These are phyloP conservation scores for Inosperma sp. DNA, from an alignment of 768 basidiomycete species.

Conservation along the genomic window DNA sequence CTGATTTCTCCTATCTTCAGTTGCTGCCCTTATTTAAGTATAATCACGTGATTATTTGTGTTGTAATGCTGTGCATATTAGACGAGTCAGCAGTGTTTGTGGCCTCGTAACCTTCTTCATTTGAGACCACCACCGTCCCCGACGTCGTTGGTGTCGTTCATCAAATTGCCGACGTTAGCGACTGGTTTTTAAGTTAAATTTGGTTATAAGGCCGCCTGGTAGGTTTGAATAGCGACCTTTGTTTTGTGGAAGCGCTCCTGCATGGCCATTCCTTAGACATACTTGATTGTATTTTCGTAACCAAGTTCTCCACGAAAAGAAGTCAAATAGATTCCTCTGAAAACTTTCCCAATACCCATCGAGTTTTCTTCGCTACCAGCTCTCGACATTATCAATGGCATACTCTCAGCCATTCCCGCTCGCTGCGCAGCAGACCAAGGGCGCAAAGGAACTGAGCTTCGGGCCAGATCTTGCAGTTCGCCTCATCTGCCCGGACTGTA, in stretches of 20 bases:
- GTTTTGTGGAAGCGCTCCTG: constrained; percentile 15
- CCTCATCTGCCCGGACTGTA: constrained; percentile 93
- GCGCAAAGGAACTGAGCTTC: constrained; percentile 52
- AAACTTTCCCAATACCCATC: constrained; percentile 17
- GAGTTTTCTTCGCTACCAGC: constrained; percentile 25
- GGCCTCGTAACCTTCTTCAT: constrained; percentile 8
- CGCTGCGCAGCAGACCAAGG: constrained; percentile 53
- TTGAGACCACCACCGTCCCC: constrained; percentile 23
- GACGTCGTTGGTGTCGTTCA: constrained; percentile 22
- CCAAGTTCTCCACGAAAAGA: constrained; percentile 12
- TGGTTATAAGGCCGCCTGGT: not conserved
- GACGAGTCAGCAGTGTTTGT: not conserved
- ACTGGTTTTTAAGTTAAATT: not conserved
- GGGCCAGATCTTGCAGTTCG: constrained; percentile 84
- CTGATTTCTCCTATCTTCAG: not conserved
- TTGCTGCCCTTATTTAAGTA: not conserved
- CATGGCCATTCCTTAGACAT: constrained; percentile 21
- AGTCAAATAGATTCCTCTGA: constrained; percentile 11
- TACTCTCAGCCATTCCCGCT: constrained; percentile 80
- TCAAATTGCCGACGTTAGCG: constrained; percentile 13
- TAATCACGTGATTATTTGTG: not conserved
- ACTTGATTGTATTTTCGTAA: constrained; percentile 11
- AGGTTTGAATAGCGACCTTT: constrained; percentile 10
- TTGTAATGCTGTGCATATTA: constrained; percentile 4
- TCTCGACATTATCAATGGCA: constrained; percentile 44